Base-by-base conservation (phyloP, 2,329 filamentous ascomycete species). In the Talaromyces sp. region DNA sequence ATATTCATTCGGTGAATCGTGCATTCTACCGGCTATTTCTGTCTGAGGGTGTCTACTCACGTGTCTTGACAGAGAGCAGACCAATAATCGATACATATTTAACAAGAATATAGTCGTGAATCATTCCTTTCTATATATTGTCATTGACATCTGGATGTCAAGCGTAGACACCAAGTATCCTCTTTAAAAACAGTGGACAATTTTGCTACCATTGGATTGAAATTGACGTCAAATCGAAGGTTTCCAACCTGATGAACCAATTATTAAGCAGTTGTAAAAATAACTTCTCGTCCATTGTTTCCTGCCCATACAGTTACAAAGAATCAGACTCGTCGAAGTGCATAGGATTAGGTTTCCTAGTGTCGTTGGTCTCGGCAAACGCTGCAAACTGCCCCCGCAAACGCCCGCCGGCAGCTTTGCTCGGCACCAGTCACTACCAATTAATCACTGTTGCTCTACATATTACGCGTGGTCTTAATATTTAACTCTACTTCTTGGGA, bases 111-210 rank as follows among this genome's bases (percentile, higher is more conserved):
- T 38, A 38, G 14, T 38, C 35, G 8, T 38, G 17, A 38, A 38
- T 38, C 35, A n/a, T 38, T 38, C 32, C 17, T 38, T 35, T 14
- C 32, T 1, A 12, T 14, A 12, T 14, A 14, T 14, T 5, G n/a
- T n/a, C n/a, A n/a, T n/a, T n/a, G n/a, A n/a, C n/a, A n/a, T n/a
- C n/a, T n/a, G n/a, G 54, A 51, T 77, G 75, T 3, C 71, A 73
- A 63, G 76, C 32, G 27, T 29, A 29, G 6, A 29, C 4, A 8
- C 6, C 9, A 26, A 26, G 26, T 26, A 26, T 5, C 5, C 26
- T 26, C 26, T 26, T 5, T 5, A 26, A 26, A 5, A 26, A 26
- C 26, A 26, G 26, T 26, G 5, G 26, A 26, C 26, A 8, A 29
- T 29, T 29, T 29, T 29, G 27, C 26, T 29, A 24, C 10, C n/a